These are phyloP conservation scores for Metschnikowia picachoensis DNA, from an alignment of 805 yeast species.

Conservation along the genomic window DNA sequence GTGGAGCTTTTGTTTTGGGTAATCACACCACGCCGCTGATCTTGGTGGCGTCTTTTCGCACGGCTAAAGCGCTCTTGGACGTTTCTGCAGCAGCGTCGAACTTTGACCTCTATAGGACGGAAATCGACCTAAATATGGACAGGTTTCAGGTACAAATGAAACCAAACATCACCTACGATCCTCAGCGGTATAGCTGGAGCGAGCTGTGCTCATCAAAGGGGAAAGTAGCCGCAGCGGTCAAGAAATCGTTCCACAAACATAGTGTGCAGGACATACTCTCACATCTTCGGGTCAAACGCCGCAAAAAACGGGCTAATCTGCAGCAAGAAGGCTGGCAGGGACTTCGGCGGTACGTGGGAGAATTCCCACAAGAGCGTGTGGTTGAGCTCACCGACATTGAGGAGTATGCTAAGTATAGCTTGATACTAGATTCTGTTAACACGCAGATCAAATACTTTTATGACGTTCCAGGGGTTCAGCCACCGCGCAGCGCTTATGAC, in stretches of 20 bases:
- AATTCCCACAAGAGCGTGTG: conserved; percentile 26
- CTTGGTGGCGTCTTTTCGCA: conserved; percentile 54
- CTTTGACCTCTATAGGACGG: conserved; percentile 55
- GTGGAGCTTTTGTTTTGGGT: conserved; percentile 76
- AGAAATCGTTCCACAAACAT: background rate
- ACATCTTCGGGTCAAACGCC: conserved; percentile 2
- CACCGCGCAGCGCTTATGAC: background rate
- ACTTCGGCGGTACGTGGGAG: conserved; percentile 59
- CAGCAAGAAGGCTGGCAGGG: conserved; percentile 65
- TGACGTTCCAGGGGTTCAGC: conserved; percentile 61
- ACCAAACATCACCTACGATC: conserved; percentile 65
- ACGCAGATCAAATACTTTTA: conserved; percentile 57
- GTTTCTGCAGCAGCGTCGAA: conserved; percentile 40
- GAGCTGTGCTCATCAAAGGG: background rate
- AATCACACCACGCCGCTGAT: conserved; percentile 74
- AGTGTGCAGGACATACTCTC: conserved; percentile 1
- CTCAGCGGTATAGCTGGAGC: conserved; percentile 6
- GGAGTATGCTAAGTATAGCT: conserved; percentile 82
- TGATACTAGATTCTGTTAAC: conserved; percentile 57
- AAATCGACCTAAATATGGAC: conserved; percentile 42
- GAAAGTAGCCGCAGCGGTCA: conserved; percentile 2
- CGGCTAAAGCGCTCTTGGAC: conserved; percentile 58
- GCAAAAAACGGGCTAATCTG: background rate
- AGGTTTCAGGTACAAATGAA: conserved; percentile 58
- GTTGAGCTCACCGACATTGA: conserved; percentile 34